Evolutionary conservation across 768 basidiomycete species (phyloP), one percentile per base, ranked within the genome.

Genomic region (Cyclocybe aegerita): DNA sequence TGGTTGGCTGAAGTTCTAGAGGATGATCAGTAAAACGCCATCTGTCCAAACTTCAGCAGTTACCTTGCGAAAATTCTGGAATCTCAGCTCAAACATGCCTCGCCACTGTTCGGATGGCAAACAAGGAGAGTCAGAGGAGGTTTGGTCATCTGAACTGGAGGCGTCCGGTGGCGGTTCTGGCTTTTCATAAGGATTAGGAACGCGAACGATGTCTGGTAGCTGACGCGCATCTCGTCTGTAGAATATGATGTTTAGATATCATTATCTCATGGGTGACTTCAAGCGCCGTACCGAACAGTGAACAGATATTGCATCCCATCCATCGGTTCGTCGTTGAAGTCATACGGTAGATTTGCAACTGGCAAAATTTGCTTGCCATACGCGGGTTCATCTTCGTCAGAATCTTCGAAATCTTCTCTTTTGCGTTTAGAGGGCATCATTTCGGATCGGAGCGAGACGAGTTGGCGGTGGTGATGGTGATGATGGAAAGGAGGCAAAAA

Each of bases 301-400:
- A 92, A 91, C 38, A 93, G 74, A 64, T 93, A 92, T 59, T 92
- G 78, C 76, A 87, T 57, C 2, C 90, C 90, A 67, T 92, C 85
- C 59, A 67, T 65, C 0, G 90, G 89, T 43, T 76, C 77, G 17
- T 73, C 80, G 55, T 81, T 69, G 62, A 86, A 93, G 60, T 86
- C 75, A 14, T 70, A 62, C n/a, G 89, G 87, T 43, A 93, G 76
- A 59, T 83, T 77, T 14, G 90, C 90, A n/a, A 93, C 87, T 12
- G 90, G 90, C 3, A 93, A 74, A 17, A 80, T 86, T 66, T 90
- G 89, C 55, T 70, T 81, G 38, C 88, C 88, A 44, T 81, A 76
- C 7, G 75, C 65, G 11, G 78, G 72, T 44, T 85, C 82, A 0
- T 88, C 86, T 7, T 81, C 79, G 39, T 85, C 83, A 5, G 74